These are phyloP conservation scores for Mycosphaerelloides madeirae DNA, from an alignment of 2,329 filamentous ascomycete species.

Conservation along the genomic window DNA sequence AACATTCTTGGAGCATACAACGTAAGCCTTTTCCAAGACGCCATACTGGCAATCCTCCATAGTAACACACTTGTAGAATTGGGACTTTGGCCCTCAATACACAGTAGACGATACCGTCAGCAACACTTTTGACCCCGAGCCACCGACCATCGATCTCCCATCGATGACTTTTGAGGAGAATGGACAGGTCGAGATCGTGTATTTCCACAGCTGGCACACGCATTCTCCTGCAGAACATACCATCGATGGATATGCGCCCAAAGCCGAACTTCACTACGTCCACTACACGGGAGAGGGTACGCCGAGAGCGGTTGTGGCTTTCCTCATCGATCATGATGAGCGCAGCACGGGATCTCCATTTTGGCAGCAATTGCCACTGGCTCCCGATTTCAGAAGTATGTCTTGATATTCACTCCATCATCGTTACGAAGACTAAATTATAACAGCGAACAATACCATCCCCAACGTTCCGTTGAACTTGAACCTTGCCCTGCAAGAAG, in stretches of 20 bases:
- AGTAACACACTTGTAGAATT: slow-evolving; percentile 32
- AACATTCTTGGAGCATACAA: slow-evolving; percentile 38
- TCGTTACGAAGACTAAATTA: slow-evolving; percentile 3
- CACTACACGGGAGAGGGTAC: slow-evolving; percentile 42
- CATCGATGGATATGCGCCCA: slow-evolving; percentile 40
- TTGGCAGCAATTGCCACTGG: slow-evolving; percentile 37
- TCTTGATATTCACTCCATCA: slow-evolving; percentile 6
- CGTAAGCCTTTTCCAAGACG: slow-evolving; percentile 8
- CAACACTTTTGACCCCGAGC: not conserved
- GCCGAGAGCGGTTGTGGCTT: slow-evolving; percentile 44
- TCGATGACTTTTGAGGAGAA: slow-evolving; percentile 2
- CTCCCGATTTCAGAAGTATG: not conserved
- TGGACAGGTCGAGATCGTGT: slow-evolving; percentile 38
- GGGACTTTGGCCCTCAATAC: slow-evolving; percentile 48
- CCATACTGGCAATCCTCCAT: no score
- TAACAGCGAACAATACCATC: slow-evolving; percentile 13
- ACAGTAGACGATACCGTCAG: slow-evolving; percentile 16
- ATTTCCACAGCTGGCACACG: slow-evolving; percentile 49
- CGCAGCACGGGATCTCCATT: slow-evolving; percentile 37
- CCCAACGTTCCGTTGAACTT: slow-evolving; percentile 27
- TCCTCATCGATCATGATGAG: slow-evolving; percentile 40
- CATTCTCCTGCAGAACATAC: slow-evolving; percentile 50
- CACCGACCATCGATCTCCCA: no score
- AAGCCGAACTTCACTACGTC: slow-evolving; percentile 49
- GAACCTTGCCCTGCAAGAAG: slow-evolving; percentile 34